Conservation (phyloP, 2,329 filamentous ascomycete species). For the Aschersonia sp. region DNA sequence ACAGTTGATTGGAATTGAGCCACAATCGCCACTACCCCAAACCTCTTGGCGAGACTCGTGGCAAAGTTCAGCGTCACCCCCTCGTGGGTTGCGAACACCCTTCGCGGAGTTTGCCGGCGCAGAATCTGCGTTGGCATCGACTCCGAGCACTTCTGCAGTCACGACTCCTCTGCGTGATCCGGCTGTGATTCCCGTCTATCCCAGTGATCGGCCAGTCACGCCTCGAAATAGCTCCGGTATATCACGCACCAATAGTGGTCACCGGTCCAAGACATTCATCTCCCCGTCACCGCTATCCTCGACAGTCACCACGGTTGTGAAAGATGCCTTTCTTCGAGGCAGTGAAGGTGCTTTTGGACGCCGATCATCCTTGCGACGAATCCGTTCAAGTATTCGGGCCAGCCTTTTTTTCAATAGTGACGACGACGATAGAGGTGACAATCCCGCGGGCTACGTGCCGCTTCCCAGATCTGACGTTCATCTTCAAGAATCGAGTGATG, state of each 20-base stretch:
- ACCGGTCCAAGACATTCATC: constrained; percentile 32
- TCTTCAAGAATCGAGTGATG: constrained; percentile 8
- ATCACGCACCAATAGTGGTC: constrained; percentile 15
- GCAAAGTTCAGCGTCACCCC: constrained; percentile 14
- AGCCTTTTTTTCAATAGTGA: constrained; percentile 39
- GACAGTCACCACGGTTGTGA: constrained; percentile 42
- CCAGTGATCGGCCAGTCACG: constrained; percentile 13
- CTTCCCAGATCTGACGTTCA: constrained; percentile 13
- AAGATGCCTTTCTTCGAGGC: constrained; percentile 36
- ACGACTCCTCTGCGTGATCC: constrained; percentile 18
- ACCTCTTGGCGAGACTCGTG: constrained; percentile 28
- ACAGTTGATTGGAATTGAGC: constrained; percentile 18
- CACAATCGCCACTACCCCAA: constrained; percentile 23
- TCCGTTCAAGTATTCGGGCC: constrained; percentile 34
- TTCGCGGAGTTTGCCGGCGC: constrained; percentile 22
- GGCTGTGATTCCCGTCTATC: constrained; percentile 8
- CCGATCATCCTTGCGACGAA: constrained; percentile 29
- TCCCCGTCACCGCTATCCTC: constrained; percentile 46
- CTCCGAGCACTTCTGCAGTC: constrained; percentile 14
- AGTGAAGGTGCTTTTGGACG: constrained; percentile 23
- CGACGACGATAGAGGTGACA: constrained; percentile 16
- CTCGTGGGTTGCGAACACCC: constrained; percentile 20
- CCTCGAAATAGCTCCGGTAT: constrained; percentile 13
- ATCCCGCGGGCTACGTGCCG: constrained; percentile 7
- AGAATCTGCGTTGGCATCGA: constrained; percentile 9